These are phyloP conservation scores for Cryptosporidium sp. DNA, from an alignment of 169 alveolate genomes.

Conservation along the genomic window DNA sequence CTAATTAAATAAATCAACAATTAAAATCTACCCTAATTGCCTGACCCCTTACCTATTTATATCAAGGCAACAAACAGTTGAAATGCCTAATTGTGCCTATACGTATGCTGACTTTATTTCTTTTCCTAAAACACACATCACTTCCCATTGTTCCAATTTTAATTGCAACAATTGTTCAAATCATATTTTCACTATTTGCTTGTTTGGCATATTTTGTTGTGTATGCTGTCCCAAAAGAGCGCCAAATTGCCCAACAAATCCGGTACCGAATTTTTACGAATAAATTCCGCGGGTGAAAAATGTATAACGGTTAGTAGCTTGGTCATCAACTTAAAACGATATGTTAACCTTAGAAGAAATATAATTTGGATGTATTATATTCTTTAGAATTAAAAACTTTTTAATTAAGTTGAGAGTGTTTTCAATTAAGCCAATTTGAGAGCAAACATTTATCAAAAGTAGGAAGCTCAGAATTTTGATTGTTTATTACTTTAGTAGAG, in stretches of 20 bases:
- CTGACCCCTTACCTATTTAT: not conserved
- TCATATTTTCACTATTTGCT: not conserved
- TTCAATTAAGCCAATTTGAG: not conserved
- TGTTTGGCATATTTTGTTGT: not conserved
- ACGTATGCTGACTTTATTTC: not conserved
- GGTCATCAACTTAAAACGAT: not conserved
- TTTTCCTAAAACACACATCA: not conserved
- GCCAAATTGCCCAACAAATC: not conserved
- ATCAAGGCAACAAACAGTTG: not conserved
- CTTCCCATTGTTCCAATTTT: too few relatives aligned
- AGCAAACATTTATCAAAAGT: not conserved
- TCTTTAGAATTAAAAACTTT: not conserved
- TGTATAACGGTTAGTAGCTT: not conserved
- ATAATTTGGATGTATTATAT: not conserved
- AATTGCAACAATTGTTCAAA: not conserved
- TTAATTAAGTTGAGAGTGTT: not conserved
- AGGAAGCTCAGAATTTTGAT: not conserved
- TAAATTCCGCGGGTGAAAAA: constrained; percentile 1
- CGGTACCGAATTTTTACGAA: not conserved
- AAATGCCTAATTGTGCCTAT: not conserved
- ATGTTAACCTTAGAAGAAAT: not conserved
- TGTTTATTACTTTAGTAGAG: not conserved
- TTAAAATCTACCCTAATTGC: not conserved
- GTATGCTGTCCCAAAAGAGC: not conserved
- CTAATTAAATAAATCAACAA: not conserved